Base-by-base conservation (phyloP, 176 grass and related monocot genomes). In the Lolium multiflorum region DNA sequence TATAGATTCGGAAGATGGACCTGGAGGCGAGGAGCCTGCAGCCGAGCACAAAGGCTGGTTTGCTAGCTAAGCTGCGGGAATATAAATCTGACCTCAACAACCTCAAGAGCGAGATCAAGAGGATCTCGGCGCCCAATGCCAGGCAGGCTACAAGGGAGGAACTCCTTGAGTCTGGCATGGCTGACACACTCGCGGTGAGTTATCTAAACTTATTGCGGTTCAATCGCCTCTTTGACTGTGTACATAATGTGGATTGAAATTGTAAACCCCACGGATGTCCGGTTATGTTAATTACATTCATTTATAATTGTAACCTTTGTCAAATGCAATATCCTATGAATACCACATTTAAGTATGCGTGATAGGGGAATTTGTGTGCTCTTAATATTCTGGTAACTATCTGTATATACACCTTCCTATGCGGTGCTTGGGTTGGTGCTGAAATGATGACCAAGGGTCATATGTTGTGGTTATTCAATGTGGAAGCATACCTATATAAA, bases 81-180 rank as follows among this genome's bases (percentile, higher is more conserved):
- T 95, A 98, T 72, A 98, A 98, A 79, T 95, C 96, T 22, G 93
- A 98, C 80, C 89, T 98, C 50, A 95, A 83, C 81, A 92, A 92
- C 76, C 64, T 94, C 75, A 98, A 98, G 86, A 91, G 84, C 22
- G 96, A 98, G 79, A 50, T 89, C 16, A 98, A 98, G 80, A 98
- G 86, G 87, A 92, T 98, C 79, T 82, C 91, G 1, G 81, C 61
- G 2, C 73, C 82, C 28, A 98, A 92, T 41, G 57, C 91, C 6
- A 98, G 88, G 44, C 91, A 98, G 74, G 71, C 89, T 79, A 77
- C 93, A 44, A 81, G 91, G 74, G 96, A 98, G 84, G 93, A 98
- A 76, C 89, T 95, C 83, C 85, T 98, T 74, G 96, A 95, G 74
- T 84, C 90, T 11, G 96, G 96, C 69, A 88, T 91, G 96, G 93